Percentiles rank a stretch among this genome's conserved stretches.
These are phyloP conservation scores for Pseudogymnoascus sp. DNA, from an alignment of 2,329 filamentous ascomycete species.

Conservation along the genomic window DNA sequence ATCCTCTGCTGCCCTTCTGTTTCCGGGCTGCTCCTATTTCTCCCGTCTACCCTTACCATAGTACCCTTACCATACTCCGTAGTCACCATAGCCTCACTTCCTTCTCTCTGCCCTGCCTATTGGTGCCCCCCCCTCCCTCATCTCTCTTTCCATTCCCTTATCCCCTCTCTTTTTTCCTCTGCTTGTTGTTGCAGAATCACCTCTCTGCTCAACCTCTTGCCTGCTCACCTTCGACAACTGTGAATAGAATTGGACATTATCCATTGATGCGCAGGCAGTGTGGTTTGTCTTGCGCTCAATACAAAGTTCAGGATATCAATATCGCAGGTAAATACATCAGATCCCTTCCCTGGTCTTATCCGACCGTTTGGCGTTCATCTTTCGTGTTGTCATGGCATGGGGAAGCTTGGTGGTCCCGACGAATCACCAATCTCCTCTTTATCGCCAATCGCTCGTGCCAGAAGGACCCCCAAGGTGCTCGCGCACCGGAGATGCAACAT, in stretches of 20 bases:
- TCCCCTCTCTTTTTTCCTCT: not conserved
- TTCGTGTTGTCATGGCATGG: conserved; percentile 8
- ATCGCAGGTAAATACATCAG: conserved; percentile 1
- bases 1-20: not conserved
- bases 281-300: not conserved
- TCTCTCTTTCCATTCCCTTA: not conserved
- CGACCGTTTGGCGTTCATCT: not conserved
- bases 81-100: not conserved
- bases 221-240: not conserved
- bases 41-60: not conserved
- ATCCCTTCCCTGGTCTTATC: not conserved
- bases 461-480: conserved; percentile 4
- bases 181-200: not conserved
- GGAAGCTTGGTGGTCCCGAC: conserved; percentile 1
- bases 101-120: not conserved
- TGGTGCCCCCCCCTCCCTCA: not conserved
- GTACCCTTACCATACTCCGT: not conserved
- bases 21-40: conserved; percentile 2
- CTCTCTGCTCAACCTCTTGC: not conserved
- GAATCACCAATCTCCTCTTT: conserved; percentile 7
- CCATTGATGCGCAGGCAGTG: not conserved
- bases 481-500: not conserved
- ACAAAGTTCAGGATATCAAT: not conserved
- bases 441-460: conserved; percentile 2
- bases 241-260: not conserved